Evolutionary conservation across 2,329 filamentous ascomycete species (phyloP).

Genomic region (Aspergillus thermomutatus): DNA sequence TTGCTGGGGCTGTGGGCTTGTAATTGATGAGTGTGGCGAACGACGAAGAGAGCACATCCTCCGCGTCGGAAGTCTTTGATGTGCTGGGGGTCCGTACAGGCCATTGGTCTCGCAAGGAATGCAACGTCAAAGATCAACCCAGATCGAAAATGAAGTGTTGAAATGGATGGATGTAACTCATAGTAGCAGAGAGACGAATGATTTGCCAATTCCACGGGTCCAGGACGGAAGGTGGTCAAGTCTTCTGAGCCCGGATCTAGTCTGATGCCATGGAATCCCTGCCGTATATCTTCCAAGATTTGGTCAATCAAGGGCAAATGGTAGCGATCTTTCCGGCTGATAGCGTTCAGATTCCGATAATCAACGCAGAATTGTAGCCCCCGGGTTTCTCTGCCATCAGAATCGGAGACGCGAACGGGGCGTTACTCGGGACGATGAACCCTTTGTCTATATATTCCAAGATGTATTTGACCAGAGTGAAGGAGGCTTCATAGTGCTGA

Average conservation of each 20-base stretch:
- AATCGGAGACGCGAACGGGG: background rate
- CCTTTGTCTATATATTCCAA: background rate
- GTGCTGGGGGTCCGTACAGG: too few relatives aligned
- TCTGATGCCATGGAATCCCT: background rate
- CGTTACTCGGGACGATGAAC: background rate
- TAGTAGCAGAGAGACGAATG: too few relatives aligned
- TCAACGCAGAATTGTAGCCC: background rate
- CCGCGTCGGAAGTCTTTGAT: too few relatives aligned
- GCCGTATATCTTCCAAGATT: slow-evolving; percentile 19
- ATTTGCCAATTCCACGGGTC: too few relatives aligned
- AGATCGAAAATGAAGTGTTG: too few relatives aligned
- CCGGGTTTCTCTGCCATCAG: background rate
- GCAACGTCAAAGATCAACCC: too few relatives aligned
- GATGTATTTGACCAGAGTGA: background rate
- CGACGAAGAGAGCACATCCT: too few relatives aligned
- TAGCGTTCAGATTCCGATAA: slow-evolving; percentile 18
- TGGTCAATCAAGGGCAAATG: slow-evolving; percentile 22
- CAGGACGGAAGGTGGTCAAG: background rate
- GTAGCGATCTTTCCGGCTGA: slow-evolving; percentile 30
- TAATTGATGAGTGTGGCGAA: too few relatives aligned
- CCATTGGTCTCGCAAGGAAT: too few relatives aligned
- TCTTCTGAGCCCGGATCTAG: background rate
- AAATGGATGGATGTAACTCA: too few relatives aligned
- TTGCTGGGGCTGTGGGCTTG: too few relatives aligned
- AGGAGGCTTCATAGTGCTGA: too few relatives aligned